Base-by-base conservation (phyloP, 2,329 filamentous ascomycete species). In the Aureobasidium melanogenum region DNA sequence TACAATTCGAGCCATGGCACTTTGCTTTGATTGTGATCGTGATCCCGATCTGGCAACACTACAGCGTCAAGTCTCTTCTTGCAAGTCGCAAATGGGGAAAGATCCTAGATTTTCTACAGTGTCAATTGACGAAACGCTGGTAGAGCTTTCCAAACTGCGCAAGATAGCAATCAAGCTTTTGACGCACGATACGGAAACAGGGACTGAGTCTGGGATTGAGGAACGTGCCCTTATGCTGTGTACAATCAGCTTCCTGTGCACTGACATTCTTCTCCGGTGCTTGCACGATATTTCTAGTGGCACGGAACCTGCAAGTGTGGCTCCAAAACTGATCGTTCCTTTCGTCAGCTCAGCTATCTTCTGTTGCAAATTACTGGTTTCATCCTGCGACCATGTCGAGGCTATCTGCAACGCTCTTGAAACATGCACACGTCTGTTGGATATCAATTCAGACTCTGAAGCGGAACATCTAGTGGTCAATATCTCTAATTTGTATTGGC, bases 401-500 rank as follows among this genome's bases (percentile, higher is more conserved):
- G 10, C 34, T 15, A 15, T 41, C 3, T 32, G 24, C 17, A 12
- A 24, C 17, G 44, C 44, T 19, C 44, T 59, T 12, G n/a, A 41
- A 7, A 24, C 7, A 12, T 59, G 56, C 47, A 8, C 10, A 9
- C 52, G 26, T 14, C 26, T 59, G 4, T 17, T 50, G n/a, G 32
- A 41, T 17, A 0, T 12, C 5, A 6, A 17, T 22, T 26, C 56
- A 17, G 36, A 41, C 12, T 32, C 56, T 15, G 56, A 41, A 19
- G 30, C 43, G 4, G 38, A 59, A 24, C 56, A 59, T 22, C 36
- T 59, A 1, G 38, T 61, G 61, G 80, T 87, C 64, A 88, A 86
- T 67, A 82, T 90, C 28, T 90, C 88, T 0, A 86, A 88, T 66
- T 78, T 88, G 3, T 89, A 89, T 69, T 90, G 86, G 69, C 77